phyloP scores from a whole-genome alignment of 164 flowering plant genomes.

The Vitis rupestris region DNA sequence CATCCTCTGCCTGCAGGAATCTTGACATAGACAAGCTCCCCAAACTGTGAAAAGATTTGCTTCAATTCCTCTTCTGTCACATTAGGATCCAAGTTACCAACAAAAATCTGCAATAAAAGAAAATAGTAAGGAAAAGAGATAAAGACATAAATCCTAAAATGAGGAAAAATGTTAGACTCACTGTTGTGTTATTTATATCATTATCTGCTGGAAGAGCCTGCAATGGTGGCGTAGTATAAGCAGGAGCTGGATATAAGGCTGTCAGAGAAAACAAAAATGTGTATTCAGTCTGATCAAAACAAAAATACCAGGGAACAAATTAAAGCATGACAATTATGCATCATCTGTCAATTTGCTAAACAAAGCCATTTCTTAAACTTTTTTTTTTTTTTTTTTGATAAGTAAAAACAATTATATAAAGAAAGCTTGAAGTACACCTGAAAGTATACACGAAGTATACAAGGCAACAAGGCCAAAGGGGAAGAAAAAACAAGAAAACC shows the following conservation, averaged over 20 bases:
- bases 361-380: too few relatives aligned
- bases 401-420: too few relatives aligned
- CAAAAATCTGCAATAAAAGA: slow-evolving; percentile 60
- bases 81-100: slow-evolving; percentile 91
- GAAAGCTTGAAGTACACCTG: too few relatives aligned
- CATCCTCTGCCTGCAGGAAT: slow-evolving; percentile 80
- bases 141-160: not conserved
- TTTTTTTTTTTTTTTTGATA: too few relatives aligned
- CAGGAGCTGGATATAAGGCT: slow-evolving; percentile 75
- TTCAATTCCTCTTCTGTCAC: slow-evolving; percentile 85
- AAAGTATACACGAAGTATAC: too few relatives aligned
- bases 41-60: slow-evolving; percentile 77
- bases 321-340: slow-evolving; percentile 2
- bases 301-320: not conserved
- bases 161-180: slow-evolving; percentile 35
- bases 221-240: slow-evolving; percentile 58
- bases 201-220: slow-evolving; percentile 65
- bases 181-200: slow-evolving; percentile 86
- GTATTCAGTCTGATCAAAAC: not conserved
- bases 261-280: slow-evolving; percentile 20
- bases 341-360: not conserved
- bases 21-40: slow-evolving; percentile 81
- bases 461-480: too few relatives aligned
- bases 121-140: slow-evolving; percentile 11
- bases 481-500: too few relatives aligned